A percentile compares a stretch with the other conserved stretches of the same genome.
Conservation (phyloP, 305 asterid species). For the Fraxinus nigra region DNA sequence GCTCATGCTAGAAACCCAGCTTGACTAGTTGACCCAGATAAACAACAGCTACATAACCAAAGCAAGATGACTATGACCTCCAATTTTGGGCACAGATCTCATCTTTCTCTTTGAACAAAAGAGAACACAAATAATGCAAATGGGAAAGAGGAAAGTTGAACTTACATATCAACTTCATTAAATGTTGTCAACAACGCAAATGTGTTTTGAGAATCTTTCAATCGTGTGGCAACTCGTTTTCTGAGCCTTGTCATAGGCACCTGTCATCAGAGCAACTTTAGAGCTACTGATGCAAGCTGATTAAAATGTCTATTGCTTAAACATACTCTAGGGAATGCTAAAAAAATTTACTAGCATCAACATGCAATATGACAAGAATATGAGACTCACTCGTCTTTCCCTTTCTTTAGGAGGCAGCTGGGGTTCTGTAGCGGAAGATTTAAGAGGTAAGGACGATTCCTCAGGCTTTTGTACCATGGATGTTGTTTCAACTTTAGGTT, state of each 20-base stretch:
- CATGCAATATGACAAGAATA: background rate
- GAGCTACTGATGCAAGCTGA: slow-evolving; percentile 7
- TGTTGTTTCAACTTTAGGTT: slow-evolving; percentile 49
- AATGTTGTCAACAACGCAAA: slow-evolving; percentile 92
- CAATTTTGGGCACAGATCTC: background rate
- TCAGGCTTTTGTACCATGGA: slow-evolving; percentile 59
- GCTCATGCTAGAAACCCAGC: background rate
- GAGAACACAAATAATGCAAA: background rate
- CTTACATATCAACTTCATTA: slow-evolving; percentile 98
- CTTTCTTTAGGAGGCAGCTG: slow-evolving; percentile 96
- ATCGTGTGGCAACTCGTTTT: slow-evolving; percentile 83
- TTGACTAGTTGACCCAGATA: slow-evolving; percentile 12
- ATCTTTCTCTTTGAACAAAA: slow-evolving; percentile 16
- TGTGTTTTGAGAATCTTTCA: slow-evolving; percentile 98
- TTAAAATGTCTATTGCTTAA: background rate
- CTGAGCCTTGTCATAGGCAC: slow-evolving; percentile 98
- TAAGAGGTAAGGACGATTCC: slow-evolving; percentile 46
- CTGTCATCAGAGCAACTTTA: slow-evolving; percentile 36
- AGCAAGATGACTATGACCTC: background rate
- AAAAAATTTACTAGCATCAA: background rate
- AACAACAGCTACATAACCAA: slow-evolving; percentile 8
- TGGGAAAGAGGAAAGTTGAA: slow-evolving; percentile 16
- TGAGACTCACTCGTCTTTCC: slow-evolving; percentile 79
- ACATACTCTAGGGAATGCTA: background rate
- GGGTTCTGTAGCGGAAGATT: slow-evolving; percentile 70